These are phyloP conservation scores for Penicillium psychrosexuale DNA, from an alignment of 2,329 filamentous ascomycete species.

Conservation along the genomic window DNA sequence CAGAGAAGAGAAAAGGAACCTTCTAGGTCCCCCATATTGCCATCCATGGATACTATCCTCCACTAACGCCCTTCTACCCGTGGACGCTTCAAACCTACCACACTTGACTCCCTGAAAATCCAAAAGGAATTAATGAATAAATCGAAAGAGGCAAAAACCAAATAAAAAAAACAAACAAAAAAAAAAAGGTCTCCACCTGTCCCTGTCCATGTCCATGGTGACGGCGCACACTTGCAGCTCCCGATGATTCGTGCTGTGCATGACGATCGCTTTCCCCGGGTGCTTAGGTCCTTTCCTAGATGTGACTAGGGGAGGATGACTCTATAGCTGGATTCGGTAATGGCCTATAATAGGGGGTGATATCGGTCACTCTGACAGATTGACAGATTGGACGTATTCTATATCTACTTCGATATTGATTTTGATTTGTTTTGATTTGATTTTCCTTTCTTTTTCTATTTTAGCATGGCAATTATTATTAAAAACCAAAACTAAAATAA, in stretches of 20 bases:
- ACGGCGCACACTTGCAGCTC: constrained; percentile 26
- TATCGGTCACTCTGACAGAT: background rate
- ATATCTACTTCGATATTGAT: background rate
- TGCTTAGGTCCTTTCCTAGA: background rate
- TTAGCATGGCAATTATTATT: background rate
- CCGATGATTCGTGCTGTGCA: constrained; percentile 20
- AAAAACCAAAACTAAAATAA: background rate
- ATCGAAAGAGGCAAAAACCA: background rate
- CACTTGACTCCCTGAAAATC: background rate
- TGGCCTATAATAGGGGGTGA: constrained; percentile 1
- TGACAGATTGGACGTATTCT: background rate
- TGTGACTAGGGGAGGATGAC: no score
- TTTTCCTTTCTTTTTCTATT: background rate
- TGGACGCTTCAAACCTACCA: background rate
- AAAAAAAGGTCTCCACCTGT: constrained; percentile 18
- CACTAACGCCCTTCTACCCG: background rate
- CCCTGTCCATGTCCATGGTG: constrained; percentile 29
- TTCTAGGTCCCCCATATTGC: background rate
- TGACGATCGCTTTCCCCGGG: constrained; percentile 17
- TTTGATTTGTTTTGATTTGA: no score
- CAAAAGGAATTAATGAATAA: background rate
- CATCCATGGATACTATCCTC: background rate
- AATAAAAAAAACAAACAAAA: background rate
- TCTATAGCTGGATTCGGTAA: background rate
- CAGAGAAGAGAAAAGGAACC: background rate